Base-by-base conservation (phyloP, 2,329 filamentous ascomycete genomes). In the Penicillium sp. region DNA sequence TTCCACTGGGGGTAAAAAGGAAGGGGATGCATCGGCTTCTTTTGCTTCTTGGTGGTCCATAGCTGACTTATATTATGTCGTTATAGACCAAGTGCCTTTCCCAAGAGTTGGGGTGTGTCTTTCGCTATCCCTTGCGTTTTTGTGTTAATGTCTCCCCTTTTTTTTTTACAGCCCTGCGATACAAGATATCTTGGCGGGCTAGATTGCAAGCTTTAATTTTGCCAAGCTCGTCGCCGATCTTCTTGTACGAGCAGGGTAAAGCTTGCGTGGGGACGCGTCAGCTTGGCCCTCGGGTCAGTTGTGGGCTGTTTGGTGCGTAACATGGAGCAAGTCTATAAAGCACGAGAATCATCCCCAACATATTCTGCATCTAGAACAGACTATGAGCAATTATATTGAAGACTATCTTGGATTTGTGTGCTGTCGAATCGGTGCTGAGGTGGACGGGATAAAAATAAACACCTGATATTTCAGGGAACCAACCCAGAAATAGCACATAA, bases 21-120 rank as follows among this genome's bases (percentile, higher is more conserved):
- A 23, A 31, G 7, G 15, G 6, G 59, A 43, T 9, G 40, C 21
- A 45, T 63, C 58, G n/a, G 59, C 31, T 38, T 63, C 45, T 23
- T 54, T 49, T 25, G 25, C n/a, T 50, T 57, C 48, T 42, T 62
- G 58, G 19, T 31, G 21, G 17, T 43, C 51, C 50, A 61, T 61
- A 10, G 29, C 31, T 42, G n/a, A 25, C 19, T 31, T n/a, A 33
- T 6, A 15, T 4, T 15, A 37, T 12, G 15, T 29, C 31, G 35
- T 19, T 13, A 4, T 4, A n/a, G 13, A 31, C 6, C 15, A 29
- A 13, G 31, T 27, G 25, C 17, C 15, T 27, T 12, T 25, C 15
- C 21, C 10, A 19, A 13, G 21, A n/a, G 13, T 2, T 15, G n/a
- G 29, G 13, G 15, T 42, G 21, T 43, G 19, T 43, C 3, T 29